phyloP scores from a whole-genome alignment of 441 rosid species.

The Daphne laureola region DNA sequence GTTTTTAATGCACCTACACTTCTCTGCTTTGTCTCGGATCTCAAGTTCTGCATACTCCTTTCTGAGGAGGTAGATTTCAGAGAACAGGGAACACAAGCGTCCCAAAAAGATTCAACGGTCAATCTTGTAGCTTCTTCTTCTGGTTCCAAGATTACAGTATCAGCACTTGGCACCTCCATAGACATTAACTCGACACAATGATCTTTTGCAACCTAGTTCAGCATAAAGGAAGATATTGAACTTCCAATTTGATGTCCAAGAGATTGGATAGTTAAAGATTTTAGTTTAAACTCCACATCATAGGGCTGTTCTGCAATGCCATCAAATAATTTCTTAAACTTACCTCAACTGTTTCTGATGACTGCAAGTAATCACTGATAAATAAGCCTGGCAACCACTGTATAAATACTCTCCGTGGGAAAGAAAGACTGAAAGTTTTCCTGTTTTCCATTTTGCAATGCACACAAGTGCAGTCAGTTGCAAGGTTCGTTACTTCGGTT shows the following conservation, averaged over 20 bases:
- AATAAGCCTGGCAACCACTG: conserved; percentile 64
- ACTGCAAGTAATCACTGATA: conserved; percentile 77
- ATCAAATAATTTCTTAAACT: background rate
- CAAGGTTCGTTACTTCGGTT: background rate
- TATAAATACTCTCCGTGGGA: conserved; percentile 79
- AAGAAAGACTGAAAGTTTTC: conserved; percentile 43
- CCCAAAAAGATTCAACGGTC: conserved; percentile 63
- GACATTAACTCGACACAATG: conserved; percentile 81
- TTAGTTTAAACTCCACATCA: background rate
- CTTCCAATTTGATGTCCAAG: too few relatives aligned
- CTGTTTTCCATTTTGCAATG: conserved; percentile 29
- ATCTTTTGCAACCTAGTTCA: conserved; percentile 62
- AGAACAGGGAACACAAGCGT: conserved; percentile 27
- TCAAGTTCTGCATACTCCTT: conserved; percentile 18
- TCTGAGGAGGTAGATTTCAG: conserved; percentile 19
- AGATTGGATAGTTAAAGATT: background rate
- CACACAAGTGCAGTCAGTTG: too few relatives aligned
- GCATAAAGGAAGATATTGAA: conserved; percentile 1
- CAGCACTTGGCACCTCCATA: conserved; percentile 49
- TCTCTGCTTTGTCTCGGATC: conserved; percentile 16
- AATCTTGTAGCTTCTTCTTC: conserved; percentile 46
- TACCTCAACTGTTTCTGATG: conserved; percentile 76
- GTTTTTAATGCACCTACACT: conserved; percentile 19
- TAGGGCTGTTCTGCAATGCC: background rate
- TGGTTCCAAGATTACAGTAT: conserved; percentile 43